Percentiles rank a stretch among this genome's conserved stretches.
These are phyloP conservation scores for Zygoascus biomembranicola DNA, from an alignment of 805 yeast species.

Conservation along the genomic window DNA sequence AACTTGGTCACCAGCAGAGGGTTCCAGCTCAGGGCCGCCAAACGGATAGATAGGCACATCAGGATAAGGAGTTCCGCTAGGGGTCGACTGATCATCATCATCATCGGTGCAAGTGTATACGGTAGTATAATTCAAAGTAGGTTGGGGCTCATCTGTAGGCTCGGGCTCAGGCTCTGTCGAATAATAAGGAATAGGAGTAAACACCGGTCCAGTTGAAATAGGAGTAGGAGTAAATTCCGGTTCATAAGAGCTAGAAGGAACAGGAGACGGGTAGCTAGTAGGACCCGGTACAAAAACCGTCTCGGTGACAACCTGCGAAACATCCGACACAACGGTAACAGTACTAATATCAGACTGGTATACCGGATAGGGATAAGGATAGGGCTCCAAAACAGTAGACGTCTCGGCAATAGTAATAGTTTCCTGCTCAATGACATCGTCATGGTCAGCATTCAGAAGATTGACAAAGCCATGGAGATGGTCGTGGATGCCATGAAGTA, in stretches of 20 bases:
- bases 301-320: background rate
- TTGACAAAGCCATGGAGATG: background rate
- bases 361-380: slow-evolving; percentile 1
- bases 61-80: background rate
- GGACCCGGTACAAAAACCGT: background rate
- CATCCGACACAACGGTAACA: background rate
- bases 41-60: background rate
- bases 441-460: background rate
- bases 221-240: background rate
- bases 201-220: background rate
- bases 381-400: background rate
- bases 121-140: background rate
- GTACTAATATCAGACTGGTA: background rate
- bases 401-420: background rate
- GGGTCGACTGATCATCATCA: background rate
- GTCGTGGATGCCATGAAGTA: background rate
- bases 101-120: background rate
- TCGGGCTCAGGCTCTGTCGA: background rate
- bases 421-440: background rate
- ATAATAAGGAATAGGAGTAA: background rate
- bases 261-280: background rate
- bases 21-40: background rate
- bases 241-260: background rate
- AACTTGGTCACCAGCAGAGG: background rate
- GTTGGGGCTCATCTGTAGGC: background rate